These are phyloP conservation scores for Pseudogymnoascus verrucosus DNA, from an alignment of 2,329 filamentous ascomycete species.

Conservation along the genomic window DNA sequence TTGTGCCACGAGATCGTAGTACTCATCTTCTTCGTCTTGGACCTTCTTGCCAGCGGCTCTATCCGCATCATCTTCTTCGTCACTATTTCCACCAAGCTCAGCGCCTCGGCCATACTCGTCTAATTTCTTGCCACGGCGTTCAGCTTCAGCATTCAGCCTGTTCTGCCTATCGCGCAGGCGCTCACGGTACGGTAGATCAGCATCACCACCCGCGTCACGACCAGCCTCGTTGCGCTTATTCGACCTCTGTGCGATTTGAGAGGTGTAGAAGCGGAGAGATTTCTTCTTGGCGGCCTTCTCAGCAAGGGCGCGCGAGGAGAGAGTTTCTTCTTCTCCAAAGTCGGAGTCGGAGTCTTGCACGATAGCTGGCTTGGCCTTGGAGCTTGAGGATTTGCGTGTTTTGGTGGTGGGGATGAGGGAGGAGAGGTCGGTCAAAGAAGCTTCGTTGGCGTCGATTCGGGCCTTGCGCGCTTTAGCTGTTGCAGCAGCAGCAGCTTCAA, in stretches of 20 bases:
- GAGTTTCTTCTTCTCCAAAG: slow-evolving; percentile 79
- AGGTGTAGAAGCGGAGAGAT: slow-evolving; percentile 93
- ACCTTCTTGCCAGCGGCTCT: slow-evolving; percentile 38
- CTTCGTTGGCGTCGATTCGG: slow-evolving; percentile 32
- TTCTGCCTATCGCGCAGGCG: slow-evolving; percentile 78
- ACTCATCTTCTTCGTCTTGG: slow-evolving; percentile 56
- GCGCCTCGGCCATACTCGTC: slow-evolving; percentile 57
- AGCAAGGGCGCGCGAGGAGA: slow-evolving; percentile 70
- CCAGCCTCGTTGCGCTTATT: slow-evolving; percentile 72
- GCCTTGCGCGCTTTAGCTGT: slow-evolving; percentile 24
- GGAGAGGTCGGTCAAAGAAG: slow-evolving; percentile 36
- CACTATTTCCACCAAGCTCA: slow-evolving; percentile 55
- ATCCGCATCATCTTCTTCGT: slow-evolving; percentile 30
- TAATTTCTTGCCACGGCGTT: slow-evolving; percentile 65
- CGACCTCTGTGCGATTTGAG: slow-evolving; percentile 90
- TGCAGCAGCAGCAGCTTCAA: slow-evolving; percentile 33
- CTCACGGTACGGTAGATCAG: slow-evolving; percentile 81
- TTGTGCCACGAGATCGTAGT: slow-evolving; percentile 82
- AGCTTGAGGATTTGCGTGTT: slow-evolving; percentile 26
- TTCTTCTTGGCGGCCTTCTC: slow-evolving; percentile 89
- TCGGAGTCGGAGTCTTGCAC: slow-evolving; percentile 65
- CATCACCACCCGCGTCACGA: slow-evolving; percentile 68
- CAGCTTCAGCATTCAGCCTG: slow-evolving; percentile 80
- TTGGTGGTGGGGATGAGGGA: slow-evolving; percentile 19
- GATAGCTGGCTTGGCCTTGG: slow-evolving; percentile 36